phyloP scores from a whole-genome alignment of 2,329 filamentous ascomycete species.

The Curvularia sp. region DNA sequence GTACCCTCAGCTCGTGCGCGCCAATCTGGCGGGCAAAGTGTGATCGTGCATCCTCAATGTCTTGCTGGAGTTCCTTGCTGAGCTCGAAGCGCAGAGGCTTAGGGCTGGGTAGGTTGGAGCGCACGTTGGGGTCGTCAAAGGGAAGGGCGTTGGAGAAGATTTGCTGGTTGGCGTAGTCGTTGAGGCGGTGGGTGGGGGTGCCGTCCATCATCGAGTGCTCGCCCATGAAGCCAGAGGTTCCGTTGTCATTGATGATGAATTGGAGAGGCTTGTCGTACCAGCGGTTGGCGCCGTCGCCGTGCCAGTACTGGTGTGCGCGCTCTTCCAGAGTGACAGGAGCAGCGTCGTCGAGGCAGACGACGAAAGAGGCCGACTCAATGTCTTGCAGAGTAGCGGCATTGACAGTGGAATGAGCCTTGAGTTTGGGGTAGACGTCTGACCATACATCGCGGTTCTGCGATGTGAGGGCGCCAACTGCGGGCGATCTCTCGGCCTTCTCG shows the following conservation, averaged over 20 bases:
- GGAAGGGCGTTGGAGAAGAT: constrained; percentile 96
- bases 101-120: constrained; percentile 85
- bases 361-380: constrained; percentile 87
- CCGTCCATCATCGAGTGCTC: constrained; percentile 99
- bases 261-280: constrained; percentile 99
- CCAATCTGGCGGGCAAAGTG: constrained; percentile 85
- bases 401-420: constrained; percentile 75
- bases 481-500: constrained; percentile 68
- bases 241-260: constrained; percentile 98
- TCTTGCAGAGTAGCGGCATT: constrained; percentile 80
- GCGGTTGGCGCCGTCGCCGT: constrained; percentile 92
- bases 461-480: constrained; percentile 83
- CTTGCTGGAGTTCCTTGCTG: constrained; percentile 73
- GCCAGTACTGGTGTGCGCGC: constrained; percentile 96
- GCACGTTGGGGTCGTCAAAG: constrained; percentile 77
- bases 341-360: constrained; percentile 92
- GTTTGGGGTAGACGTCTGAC: constrained; percentile 71
- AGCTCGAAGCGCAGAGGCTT: constrained; percentile 78
- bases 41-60: constrained; percentile 77
- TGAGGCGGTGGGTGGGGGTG: constrained; percentile 94
- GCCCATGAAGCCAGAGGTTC: constrained; percentile 95
- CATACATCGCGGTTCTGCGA: constrained; percentile 93
- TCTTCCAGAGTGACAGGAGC: constrained; percentile 92
- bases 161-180: constrained; percentile 89
- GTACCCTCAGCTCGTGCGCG: constrained; percentile 88